Base-by-base conservation (phyloP, 352 stramenopile genomes). In the Phytophthora rubi region DNA sequence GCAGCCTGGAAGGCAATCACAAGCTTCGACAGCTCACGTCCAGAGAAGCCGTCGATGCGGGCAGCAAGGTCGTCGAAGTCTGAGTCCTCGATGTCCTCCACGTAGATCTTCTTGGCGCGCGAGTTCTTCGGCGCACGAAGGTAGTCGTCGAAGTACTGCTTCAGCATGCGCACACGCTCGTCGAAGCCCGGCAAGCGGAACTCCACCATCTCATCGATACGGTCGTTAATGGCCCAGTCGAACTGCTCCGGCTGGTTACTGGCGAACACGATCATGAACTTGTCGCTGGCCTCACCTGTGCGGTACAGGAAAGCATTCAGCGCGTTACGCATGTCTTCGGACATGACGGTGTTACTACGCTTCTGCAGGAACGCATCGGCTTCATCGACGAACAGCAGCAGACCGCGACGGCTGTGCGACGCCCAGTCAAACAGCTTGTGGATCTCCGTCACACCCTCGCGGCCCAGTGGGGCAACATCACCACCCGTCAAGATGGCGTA, bases 341-440 rank as follows among this genome's bases (percentile, higher is more conserved):
- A 95, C 88, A 97, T 97, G 53, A 94, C 86, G 23, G 86, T 88
- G 71, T 96, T 95, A 68, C 97, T 98, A 72, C 98, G 91, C 82
- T 98, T 99, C 76, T 98, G 93, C 54, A 99, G 85, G 79, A 99
- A 99, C 35, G 98, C 98, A 88, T 99, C 98, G 54, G 98, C 98
- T 77, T 99, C 98, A 76, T 99, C 98, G 4, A 99, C 95, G 74
- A 99, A 99, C 5, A 99, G 80, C 59, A 99, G 70, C 68, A 99
- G 77, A 53, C 98, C 98, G 39, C 94, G 93, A 53, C 90, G 87
- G 69, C 87, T 97, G 62, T 98, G 98, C 75, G 98, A 98, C 37
- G 97, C 97, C 97, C 97, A 99, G 82, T 99, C 97, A 77, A 99
- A 99, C n/a, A 99, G 77, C 82, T 99, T 98, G 85, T 99, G 98